Conservation (phyloP, 345 rosid species). For the Hirschfeldia incana region DNA sequence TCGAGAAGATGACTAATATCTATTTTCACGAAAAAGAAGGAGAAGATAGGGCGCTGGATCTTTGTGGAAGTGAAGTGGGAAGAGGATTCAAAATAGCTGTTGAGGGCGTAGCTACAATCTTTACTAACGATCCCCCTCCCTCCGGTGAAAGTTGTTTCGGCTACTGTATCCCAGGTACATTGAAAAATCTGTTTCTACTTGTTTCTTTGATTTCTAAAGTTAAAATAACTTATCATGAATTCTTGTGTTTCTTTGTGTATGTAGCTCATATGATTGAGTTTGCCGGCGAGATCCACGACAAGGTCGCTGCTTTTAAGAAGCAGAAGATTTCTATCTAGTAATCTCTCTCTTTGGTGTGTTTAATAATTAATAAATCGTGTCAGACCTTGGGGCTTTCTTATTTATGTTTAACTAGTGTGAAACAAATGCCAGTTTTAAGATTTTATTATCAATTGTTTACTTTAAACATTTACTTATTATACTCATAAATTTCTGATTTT, state of each 20-base stretch:
- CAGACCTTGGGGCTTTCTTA: too few species aligned
- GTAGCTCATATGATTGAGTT: neutral
- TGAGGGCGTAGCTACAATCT: neutral
- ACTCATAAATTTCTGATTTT: too few species aligned
- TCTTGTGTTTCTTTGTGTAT: neutral
- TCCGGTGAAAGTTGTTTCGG: neutral
- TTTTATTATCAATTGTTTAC: too few species aligned
- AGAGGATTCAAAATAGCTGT: neutral
- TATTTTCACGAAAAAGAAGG: neutral
- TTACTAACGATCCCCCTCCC: neutral
- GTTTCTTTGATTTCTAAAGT: neutral
- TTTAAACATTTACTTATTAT: too few species aligned
- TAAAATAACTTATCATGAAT: neutral
- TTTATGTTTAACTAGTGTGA: too few species aligned
- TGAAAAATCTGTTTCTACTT: neutral
- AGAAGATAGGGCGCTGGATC: neutral
- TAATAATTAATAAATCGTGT: too few species aligned
- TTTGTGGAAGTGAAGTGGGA: neutral
- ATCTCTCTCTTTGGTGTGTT: too few species aligned
- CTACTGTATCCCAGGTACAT: neutral
- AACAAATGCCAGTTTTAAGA: too few species aligned
- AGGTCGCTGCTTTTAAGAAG: too few species aligned
- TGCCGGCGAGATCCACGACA: neutral
- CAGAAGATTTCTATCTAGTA: too few species aligned
- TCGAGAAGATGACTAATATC: neutral